Evolutionary conservation across 371 early-diverging fungal species (phyloP), one percentile per base, ranked within the genome.

Genomic region (Caulochytrium protostelioides): DNA sequence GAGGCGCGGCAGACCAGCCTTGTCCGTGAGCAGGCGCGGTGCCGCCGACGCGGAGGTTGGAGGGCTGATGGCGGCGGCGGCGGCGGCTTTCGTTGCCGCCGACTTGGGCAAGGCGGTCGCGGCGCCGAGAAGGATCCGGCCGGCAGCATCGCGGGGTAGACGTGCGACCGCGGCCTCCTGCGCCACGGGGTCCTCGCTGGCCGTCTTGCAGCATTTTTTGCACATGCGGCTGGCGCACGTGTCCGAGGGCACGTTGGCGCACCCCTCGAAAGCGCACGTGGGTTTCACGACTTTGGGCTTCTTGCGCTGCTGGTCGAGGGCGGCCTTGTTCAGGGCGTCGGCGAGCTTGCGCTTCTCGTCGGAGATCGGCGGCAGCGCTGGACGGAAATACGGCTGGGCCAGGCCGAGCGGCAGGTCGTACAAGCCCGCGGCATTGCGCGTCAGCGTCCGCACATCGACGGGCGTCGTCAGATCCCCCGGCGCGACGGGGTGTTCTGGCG

Each of bases 181-280:
- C n/a, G n/a, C n/a, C n/a, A n/a, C n/a, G n/a, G n/a, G n/a, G n/a
- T n/a, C n/a, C n/a, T n/a, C n/a, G n/a, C n/a, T n/a, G n/a, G 35
- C 37, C 14, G 45, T 38, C 9, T 22, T 28, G 29, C 56, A 55
- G 34, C 56, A 55, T 6, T 14, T 23, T 30, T 55, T 55, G 39
- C 56, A 55, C 12, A 39, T 20, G 15, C n/a, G 2, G 24, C 28
- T 32, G 2, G 31, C 32, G 35, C 56, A 55, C 28, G 42, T 50
- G 7, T n/a, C 29, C 4, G 49, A 45, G 9, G 38, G 30, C 7
- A 42, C 38, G 23, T 55, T 47, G 19, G 40, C 28, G 28, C 55
- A 55, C n/a, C 13, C 28, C 4, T 6, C 21, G 12, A 28, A 34
- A 6, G 41, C 22, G 20, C 34, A 40, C 19, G 28, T 24, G 12